Conservation (phyloP, 805 yeast species). For the Yarrowia hollandica region DNA sequence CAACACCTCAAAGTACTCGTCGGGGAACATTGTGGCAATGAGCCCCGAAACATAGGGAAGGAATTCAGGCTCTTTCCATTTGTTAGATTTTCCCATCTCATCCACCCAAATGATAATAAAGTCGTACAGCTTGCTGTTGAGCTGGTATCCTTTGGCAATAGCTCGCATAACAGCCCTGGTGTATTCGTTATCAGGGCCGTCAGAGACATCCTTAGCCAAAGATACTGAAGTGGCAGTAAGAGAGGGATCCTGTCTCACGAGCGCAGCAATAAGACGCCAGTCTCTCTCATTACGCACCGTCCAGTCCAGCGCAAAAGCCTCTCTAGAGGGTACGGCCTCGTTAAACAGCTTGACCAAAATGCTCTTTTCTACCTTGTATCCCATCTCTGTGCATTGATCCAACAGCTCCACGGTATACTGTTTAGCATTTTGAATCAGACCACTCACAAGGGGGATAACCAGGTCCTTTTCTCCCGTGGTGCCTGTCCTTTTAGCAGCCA, state of each 20-base stretch:
- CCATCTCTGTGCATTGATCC: conserved; percentile 21
- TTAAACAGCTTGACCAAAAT: conserved; percentile 6
- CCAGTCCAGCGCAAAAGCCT: conserved; percentile 16
- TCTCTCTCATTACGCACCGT: not conserved
- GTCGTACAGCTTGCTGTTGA: not conserved
- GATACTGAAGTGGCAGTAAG: not conserved
- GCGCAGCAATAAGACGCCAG: conserved; percentile 12
- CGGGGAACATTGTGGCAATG: conserved; percentile 22
- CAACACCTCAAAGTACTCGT: conserved; percentile 5
- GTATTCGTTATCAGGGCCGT: conserved; percentile 8
- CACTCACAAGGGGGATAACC: conserved; percentile 8
- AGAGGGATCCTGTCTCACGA: conserved; percentile 7
- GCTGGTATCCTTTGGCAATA: conserved; percentile 14
- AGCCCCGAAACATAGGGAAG: not conserved
- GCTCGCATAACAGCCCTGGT: conserved; percentile 3
- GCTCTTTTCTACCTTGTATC: conserved; percentile 23
- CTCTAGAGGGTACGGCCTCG: conserved; percentile 9
- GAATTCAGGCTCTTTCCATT: conserved; percentile 13
- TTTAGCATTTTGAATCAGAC: conserved; percentile 7
- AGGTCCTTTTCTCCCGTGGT: conserved; percentile 7
- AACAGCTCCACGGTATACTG: conserved; percentile 18
- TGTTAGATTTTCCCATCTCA: conserved; percentile 2
- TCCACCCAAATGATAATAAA: conserved; percentile 9
- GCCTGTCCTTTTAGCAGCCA: not conserved
- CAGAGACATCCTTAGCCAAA: conserved; percentile 5